phyloP scores from a whole-genome alignment of 2,329 filamentous ascomycete genomes.

The Venturia aucupariae region DNA sequence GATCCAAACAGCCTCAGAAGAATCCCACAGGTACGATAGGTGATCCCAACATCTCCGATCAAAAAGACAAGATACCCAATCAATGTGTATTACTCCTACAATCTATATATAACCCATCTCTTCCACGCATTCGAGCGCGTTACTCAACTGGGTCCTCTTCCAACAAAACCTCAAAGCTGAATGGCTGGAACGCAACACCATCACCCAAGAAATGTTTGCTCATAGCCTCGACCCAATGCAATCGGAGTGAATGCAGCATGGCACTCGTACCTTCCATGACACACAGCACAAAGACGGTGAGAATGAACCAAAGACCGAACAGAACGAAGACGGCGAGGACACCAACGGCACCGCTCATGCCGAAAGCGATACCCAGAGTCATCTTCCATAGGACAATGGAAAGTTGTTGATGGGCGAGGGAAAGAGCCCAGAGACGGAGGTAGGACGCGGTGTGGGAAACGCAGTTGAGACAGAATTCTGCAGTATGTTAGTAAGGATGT shows the following conservation, averaged over 20 bases:
- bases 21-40: too few species aligned
- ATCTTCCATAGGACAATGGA: slow-evolving; percentile 94
- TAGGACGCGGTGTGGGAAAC: slow-evolving; percentile 98
- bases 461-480: slow-evolving; percentile 97
- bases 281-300: slow-evolving; percentile 72
- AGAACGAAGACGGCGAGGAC: slow-evolving; percentile 72
- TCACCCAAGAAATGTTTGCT: slow-evolving; percentile 94
- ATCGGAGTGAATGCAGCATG: slow-evolving; percentile 84
- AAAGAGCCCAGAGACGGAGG: slow-evolving; percentile 94
- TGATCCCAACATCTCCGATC: too few species aligned
- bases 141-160: slow-evolving; percentile 58
- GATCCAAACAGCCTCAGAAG: too few species aligned
- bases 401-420: slow-evolving; percentile 94
- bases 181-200: slow-evolving; percentile 72
- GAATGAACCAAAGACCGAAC: slow-evolving; percentile 84
- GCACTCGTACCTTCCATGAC: slow-evolving; percentile 95
- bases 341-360: slow-evolving; percentile 55
- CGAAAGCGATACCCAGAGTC: slow-evolving; percentile 75
- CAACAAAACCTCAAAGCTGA: slow-evolving; percentile 74
- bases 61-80: background rate
- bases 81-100: slow-evolving; percentile 2
- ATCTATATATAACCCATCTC: background rate
- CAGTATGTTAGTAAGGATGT: slow-evolving; percentile 23
- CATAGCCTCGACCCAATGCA: slow-evolving; percentile 97
- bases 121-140: background rate